Conservation (phyloP, 1,284 basidiomycete genomes). For the Sphagnurus paluster region DNA sequence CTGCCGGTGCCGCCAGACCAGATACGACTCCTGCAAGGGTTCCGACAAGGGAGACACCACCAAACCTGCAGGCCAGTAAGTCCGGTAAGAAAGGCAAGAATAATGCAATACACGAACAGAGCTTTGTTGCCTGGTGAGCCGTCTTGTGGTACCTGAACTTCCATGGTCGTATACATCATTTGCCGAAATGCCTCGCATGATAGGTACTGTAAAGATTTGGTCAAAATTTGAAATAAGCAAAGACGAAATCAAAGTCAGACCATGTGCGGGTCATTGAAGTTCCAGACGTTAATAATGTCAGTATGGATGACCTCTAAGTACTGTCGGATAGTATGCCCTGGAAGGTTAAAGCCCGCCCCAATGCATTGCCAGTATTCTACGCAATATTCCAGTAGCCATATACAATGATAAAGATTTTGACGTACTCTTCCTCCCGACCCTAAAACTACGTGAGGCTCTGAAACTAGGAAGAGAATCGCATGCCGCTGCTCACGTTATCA, state of each 20-base stretch:
- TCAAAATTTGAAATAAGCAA: not conserved
- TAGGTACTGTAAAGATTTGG: constrained; percentile 17
- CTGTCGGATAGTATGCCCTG: constrained; percentile 10
- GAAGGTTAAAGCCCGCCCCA: constrained; percentile 15
- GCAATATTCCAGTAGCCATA: not conserved
- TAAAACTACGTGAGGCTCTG: not conserved
- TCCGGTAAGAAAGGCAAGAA: not conserved
- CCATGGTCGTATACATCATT: not conserved
- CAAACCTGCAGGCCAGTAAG: constrained; percentile 3
- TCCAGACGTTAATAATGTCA: constrained; percentile 26
- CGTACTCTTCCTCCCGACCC: constrained; percentile 17
- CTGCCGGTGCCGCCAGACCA: constrained; percentile 17
- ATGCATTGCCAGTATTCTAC: constrained; percentile 20
- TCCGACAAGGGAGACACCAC: constrained; percentile 15
- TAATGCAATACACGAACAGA: constrained; percentile 14
- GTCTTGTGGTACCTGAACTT: not conserved
- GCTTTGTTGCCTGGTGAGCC: not conserved
- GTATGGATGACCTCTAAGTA: constrained; percentile 15
- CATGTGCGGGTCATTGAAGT: constrained; percentile 24
- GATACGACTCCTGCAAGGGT: constrained; percentile 17
- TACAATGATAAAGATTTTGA: not conserved
- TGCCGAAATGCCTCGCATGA: constrained; percentile 16
- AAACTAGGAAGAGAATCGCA: constrained; percentile 14
- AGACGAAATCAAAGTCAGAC: constrained; percentile 9
- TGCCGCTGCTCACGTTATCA: constrained; percentile 14